Evolutionary conservation across 352 stramenopile genomes (phyloP).

Genomic region (Globisporangium cystogenes): DNA sequence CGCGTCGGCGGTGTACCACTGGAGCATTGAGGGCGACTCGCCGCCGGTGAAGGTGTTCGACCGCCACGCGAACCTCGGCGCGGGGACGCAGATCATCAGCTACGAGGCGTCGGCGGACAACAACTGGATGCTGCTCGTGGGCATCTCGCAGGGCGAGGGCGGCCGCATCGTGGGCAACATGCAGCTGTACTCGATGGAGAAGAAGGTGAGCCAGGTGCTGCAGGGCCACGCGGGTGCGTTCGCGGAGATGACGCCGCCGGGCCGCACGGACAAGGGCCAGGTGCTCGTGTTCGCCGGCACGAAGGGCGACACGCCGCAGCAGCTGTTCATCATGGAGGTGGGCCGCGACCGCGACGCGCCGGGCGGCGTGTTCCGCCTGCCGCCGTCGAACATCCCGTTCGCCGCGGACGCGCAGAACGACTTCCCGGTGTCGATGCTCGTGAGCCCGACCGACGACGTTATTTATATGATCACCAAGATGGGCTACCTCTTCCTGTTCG

Average conservation of each 20-base stretch:
- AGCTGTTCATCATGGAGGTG: conserved; percentile 98
- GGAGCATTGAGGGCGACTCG: conserved; percentile 92
- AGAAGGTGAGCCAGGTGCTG: conserved; percentile 98
- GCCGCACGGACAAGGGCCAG: conserved; percentile 89
- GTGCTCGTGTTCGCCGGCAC: conserved; percentile 83
- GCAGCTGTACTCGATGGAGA: conserved; percentile 98
- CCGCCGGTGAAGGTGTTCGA: conserved; percentile 97
- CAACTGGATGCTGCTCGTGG: conserved; percentile 98
- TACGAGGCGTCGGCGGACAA: conserved; percentile 97
- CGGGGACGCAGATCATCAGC: conserved; percentile 98
- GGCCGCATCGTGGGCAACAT: conserved; percentile 96
- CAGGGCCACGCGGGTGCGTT: conserved; percentile 97
- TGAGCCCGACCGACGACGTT: conserved; percentile 90
- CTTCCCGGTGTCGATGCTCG: conserved; percentile 98
- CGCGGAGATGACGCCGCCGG: conserved; percentile 93
- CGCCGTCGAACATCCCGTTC: conserved; percentile 93
- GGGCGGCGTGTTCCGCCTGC: conserved; percentile 93
- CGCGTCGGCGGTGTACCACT: conserved; percentile 96
- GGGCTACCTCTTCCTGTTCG: conserved; percentile 99
- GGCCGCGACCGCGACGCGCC: conserved; percentile 94
- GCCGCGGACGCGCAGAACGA: conserved; percentile 95
- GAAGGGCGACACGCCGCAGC: conserved; percentile 76
- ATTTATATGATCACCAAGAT: conserved; percentile 99
- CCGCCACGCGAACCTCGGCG: conserved; percentile 91
- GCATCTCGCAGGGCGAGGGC: conserved; percentile 94